These are phyloP conservation scores for Pistacia vera DNA, from an alignment of 345 rosid species.

Conservation along the genomic window DNA sequence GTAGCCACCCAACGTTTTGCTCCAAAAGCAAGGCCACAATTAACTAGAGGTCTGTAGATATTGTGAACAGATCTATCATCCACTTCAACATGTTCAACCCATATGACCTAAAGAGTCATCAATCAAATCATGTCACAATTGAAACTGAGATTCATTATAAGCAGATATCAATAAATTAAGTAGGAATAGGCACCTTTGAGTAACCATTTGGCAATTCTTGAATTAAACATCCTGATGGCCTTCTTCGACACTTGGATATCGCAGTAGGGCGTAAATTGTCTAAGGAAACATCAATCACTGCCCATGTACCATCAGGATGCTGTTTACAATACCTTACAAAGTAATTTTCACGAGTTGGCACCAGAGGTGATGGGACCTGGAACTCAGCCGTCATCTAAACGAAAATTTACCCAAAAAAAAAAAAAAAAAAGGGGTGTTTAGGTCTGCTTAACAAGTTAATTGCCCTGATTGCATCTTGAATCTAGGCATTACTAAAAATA, in stretches of 20 bases:
- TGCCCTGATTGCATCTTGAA: background rate
- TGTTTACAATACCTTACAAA: conserved; percentile 90
- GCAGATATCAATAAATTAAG: background rate
- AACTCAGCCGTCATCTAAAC: conserved; percentile 91
- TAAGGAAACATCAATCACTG: conserved; percentile 90
- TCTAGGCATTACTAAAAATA: too few species aligned
- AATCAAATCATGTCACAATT: background rate
- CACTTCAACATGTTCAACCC: conserved; percentile 89
- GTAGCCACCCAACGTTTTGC: conserved; percentile 93
- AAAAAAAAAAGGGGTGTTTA: background rate
- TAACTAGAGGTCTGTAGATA: conserved; percentile 62
- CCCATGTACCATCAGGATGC: conserved; percentile 83
- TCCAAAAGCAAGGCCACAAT: conserved; percentile 78
- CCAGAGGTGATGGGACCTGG: conserved; percentile 89
- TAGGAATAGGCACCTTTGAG: conserved; percentile 63
- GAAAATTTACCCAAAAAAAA: background rate
- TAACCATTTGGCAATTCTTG: conserved; percentile 91
- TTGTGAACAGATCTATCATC: conserved; percentile 77
- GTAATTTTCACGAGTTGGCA: conserved; percentile 82
- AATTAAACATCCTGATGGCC: conserved; percentile 95
- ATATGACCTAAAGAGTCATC: conserved; percentile 53
- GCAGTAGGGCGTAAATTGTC: conserved; percentile 63
- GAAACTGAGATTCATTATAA: background rate
- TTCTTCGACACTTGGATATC: conserved; percentile 58
- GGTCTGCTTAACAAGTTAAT: background rate